Base-by-base conservation (phyloP, 2,329 filamentous ascomycete genomes). In the Exophiala spinifera region DNA sequence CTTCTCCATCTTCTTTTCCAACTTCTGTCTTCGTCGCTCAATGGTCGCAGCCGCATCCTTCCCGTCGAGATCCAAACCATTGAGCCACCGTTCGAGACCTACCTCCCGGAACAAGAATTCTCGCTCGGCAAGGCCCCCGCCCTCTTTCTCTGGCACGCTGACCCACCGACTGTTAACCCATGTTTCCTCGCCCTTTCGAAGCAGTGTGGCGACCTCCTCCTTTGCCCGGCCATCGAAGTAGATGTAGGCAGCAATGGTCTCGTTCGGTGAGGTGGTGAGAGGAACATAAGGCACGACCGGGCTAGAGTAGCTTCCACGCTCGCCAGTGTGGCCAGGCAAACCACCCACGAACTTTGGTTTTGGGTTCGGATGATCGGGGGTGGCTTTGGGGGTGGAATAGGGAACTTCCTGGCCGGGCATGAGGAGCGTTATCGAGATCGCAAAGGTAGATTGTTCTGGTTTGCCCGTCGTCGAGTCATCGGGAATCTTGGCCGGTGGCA, bases 161-260 rank as follows among this genome's bases (percentile, higher is more conserved):
- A 99, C 94, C 94, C 94, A 99, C 65, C 94, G 82, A 52, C 91
- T 96, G 68, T 97, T 99, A 20, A 99, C 95, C 94, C 94, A 99
- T 1, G 94, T 99, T 74, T 99, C 94, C 69, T 97, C 94, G 20
- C 94, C 92, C 11, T 91, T 87, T 51, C 94, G 82, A 49, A 99
- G 78, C 53, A 99, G 77, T 11, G 94, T 99, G 49, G 94, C 94
- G 2, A 99, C 95, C 74, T 99, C 94, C 70, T 99, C 94, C 71
- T 99, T 99, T 57, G 83, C 82, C 59, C 94, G 81, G 15, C 94
- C 94, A 72, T 99, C 94, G 68, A 99, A 99, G 75, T 99, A 99
- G 64, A 99, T 97, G 72, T 99, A 99, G 34, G 92, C 94, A 28
- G 94, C 94, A 65, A 99, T 92, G 13, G 94, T 99, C 75, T 99